Conservation (phyloP, 2,329 filamentous ascomycete genomes). For the Clonostachys solani region DNA sequence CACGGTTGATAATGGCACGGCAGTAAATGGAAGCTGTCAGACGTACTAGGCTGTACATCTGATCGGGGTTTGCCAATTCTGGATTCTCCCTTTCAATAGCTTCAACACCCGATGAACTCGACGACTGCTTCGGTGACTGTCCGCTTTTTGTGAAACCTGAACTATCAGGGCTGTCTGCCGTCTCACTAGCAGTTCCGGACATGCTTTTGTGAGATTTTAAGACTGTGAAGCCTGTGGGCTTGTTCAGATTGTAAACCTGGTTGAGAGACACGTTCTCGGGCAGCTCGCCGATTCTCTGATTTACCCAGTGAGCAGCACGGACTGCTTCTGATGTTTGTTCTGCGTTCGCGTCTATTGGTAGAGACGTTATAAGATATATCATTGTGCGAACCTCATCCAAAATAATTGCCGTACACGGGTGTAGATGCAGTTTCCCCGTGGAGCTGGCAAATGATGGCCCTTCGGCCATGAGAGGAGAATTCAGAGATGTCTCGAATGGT, state of each 20-base stretch:
- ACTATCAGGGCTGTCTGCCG: constrained; percentile 3
- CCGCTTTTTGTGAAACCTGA: neutral
- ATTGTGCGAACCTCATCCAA: constrained; percentile 47
- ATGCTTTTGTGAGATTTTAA: neutral
- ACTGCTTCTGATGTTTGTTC: constrained; percentile 32
- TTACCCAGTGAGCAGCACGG: constrained; percentile 31
- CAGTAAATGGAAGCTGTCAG: constrained; percentile 42
- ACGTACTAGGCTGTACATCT: constrained; percentile 41
- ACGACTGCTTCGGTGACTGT: constrained; percentile 1
- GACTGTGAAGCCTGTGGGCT: neutral
- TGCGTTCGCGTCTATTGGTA: constrained; percentile 24
- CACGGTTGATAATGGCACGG: constrained; percentile 34
- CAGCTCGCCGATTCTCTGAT: constrained; percentile 28
- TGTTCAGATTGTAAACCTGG: constrained; percentile 1
- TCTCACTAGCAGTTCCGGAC: neutral
- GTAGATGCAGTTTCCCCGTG: constrained; percentile 34
- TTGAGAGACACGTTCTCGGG: constrained; percentile 17
- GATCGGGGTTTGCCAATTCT: constrained; percentile 21
- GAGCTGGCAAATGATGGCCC: constrained; percentile 36
- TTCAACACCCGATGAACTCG: neutral
- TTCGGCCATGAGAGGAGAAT: constrained; percentile 39
- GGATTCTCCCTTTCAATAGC: neutral
- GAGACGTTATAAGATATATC: constrained; percentile 31
- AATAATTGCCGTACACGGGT: constrained; percentile 39
- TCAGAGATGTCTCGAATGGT: constrained; percentile 37